Evolutionary conservation across 2,329 filamentous ascomycete species (phyloP).

Genomic region (Colletotrichum abscissum): DNA sequence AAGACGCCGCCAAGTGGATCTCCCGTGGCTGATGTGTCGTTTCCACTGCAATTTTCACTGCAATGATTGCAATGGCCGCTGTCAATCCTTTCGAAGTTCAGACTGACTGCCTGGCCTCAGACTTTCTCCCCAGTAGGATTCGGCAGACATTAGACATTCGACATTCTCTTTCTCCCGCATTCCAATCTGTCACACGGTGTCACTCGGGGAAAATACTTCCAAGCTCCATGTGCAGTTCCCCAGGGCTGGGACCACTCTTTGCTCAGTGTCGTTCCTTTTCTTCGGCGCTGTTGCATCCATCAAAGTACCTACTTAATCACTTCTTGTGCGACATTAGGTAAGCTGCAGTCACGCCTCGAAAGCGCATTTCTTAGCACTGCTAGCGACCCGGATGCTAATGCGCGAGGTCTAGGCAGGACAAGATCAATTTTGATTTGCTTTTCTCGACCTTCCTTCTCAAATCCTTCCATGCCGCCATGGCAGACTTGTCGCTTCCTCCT

Average conservation of each 20-base stretch:
- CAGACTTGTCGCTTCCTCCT: slow-evolving; percentile 6
- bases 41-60: not conserved
- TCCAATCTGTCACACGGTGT: not conserved
- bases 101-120: not conserved
- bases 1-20: not conserved
- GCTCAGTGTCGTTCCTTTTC: not conserved
- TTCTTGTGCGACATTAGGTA: not conserved
- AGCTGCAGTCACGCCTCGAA: not conserved
- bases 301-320: not conserved
- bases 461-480: slow-evolving; percentile 8
- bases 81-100: not conserved
- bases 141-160: not conserved
- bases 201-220: not conserved
- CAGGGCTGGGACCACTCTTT: not conserved
- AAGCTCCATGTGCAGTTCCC: not conserved
- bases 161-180: not conserved
- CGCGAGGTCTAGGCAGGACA: not conserved
- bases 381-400: not conserved
- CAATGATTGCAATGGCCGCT: not conserved
- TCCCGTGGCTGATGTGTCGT: slow-evolving; percentile 2
- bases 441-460: not conserved
- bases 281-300: not conserved
- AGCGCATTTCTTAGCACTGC: not conserved
- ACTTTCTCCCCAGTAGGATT: not conserved
- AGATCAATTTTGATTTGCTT: not conserved